A percentile compares a stretch with the other conserved stretches of the same genome.
Conservation (phyloP, 2,329 filamentous ascomycete genomes). For the Botrytis aclada region DNA sequence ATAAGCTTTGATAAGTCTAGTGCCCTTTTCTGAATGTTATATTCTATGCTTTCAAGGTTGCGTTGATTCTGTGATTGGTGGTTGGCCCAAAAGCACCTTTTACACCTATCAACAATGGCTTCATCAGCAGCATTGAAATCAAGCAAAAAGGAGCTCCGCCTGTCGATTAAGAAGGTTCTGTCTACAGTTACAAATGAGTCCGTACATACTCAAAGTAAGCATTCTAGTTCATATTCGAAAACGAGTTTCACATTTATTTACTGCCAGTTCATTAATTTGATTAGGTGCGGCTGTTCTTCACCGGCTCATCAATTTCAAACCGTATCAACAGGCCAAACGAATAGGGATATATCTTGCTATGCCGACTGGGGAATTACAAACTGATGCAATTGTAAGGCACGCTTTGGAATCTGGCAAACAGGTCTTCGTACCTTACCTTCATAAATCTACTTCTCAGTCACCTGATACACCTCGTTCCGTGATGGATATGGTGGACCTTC, state of each 20-base stretch:
- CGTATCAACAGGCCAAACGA: slow-evolving; percentile 70
- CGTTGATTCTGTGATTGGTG: neutral
- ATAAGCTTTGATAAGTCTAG: neutral
- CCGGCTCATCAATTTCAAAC: slow-evolving; percentile 62
- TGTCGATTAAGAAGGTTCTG: slow-evolving; percentile 65
- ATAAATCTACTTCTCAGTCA: slow-evolving; percentile 50
- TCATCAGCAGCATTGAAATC: slow-evolving; percentile 48
- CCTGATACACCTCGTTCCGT: slow-evolving; percentile 55
- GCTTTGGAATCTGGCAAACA: slow-evolving; percentile 74
- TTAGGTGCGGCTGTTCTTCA: slow-evolving; percentile 64
- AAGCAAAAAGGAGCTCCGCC: slow-evolving; percentile 74
- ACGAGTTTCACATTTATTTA: slow-evolving; percentile 17
- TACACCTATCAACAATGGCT: slow-evolving; percentile 23
- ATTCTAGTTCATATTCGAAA: neutral
- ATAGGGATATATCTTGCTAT: slow-evolving; percentile 93
- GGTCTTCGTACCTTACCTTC: slow-evolving; percentile 89
- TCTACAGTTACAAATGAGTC: slow-evolving; percentile 59
- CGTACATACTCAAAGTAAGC: slow-evolving; percentile 67
- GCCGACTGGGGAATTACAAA: slow-evolving; percentile 83
- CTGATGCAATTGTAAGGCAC: slow-evolving; percentile 75
- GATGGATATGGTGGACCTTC: slow-evolving; percentile 93
- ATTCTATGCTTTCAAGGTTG: neutral
- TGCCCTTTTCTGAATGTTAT: neutral
- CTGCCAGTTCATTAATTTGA: slow-evolving; percentile 19
- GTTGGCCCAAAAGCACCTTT: neutral